Percentiles rank a stretch among this genome's conserved stretches.
Evolutionary conservation across 192 early-diverging fungal genomes (phyloP).

Genomic region (Rhizoclosmatium sp.): DNA sequence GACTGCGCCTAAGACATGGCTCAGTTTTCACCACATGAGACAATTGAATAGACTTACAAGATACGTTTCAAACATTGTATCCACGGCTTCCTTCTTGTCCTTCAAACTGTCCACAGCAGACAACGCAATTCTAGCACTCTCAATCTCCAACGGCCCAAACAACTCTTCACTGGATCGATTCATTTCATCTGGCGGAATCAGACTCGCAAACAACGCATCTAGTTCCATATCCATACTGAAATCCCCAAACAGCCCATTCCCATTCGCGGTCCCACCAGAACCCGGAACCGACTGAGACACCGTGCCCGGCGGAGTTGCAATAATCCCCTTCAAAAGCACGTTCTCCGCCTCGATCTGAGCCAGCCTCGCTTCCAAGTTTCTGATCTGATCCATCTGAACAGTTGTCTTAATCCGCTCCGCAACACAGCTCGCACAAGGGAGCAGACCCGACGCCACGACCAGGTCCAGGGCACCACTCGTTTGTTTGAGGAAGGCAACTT

Average conservation of each 20-base stretch:
- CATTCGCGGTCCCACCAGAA: no score
- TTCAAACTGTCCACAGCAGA: background rate
- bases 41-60: background rate
- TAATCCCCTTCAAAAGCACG: background rate
- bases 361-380: background rate
- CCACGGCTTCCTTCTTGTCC: background rate
- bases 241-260: no score
- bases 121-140: background rate
- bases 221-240: background rate
- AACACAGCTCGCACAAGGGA: background rate
- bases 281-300: no score
- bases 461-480: background rate
- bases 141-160: slow-evolving; percentile 10
- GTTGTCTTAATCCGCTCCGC: background rate
- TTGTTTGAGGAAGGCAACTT: background rate
- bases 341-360: background rate
- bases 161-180: background rate
- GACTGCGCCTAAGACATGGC: background rate
- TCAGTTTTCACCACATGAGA: no score
- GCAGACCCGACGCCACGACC: background rate
- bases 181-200: background rate
- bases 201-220: background rate
- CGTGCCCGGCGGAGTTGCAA: no score
- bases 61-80: background rate
- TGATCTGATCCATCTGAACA: background rate